Conservation (phyloP, 768 basidiomycete species). For the Macrolepiota fuliginosa region DNA sequence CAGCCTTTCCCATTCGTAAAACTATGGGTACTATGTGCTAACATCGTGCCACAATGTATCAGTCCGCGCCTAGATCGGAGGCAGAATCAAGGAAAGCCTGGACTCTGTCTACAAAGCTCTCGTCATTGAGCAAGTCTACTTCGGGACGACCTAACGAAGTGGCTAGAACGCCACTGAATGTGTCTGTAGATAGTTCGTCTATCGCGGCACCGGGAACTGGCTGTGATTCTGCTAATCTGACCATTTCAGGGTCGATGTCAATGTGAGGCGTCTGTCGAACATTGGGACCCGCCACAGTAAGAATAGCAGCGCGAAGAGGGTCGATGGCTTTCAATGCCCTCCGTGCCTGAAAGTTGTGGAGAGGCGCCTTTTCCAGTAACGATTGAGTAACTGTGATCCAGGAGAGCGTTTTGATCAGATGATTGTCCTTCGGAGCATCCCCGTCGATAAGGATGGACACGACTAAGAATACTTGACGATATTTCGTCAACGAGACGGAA, state of each 20-base stretch:
- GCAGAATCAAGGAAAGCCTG: background rate
- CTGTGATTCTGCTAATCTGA: background rate
- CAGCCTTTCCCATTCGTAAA: background rate
- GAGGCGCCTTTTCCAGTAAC: background rate
- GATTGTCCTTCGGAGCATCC: background rate
- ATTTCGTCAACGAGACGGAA: background rate
- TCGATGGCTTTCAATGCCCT: background rate
- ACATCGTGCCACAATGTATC: background rate
- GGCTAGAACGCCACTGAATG: background rate
- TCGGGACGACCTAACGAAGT: background rate
- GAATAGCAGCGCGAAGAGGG: background rate
- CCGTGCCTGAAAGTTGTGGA: background rate
- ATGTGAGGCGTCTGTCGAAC: background rate
- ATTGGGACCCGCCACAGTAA: background rate
- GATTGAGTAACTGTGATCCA: background rate
- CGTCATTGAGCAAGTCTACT: background rate
- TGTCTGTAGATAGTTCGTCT: background rate
- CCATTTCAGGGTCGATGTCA: background rate
- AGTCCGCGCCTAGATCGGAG: background rate
- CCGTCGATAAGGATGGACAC: background rate
- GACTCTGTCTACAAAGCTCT: background rate
- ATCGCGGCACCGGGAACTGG: background rate
- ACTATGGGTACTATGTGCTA: background rate
- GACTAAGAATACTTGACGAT: background rate
- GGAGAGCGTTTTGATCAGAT: background rate